These are phyloP conservation scores for Alliaria petiolata DNA, from an alignment of 345 rosid genomes.

Conservation along the genomic window DNA sequence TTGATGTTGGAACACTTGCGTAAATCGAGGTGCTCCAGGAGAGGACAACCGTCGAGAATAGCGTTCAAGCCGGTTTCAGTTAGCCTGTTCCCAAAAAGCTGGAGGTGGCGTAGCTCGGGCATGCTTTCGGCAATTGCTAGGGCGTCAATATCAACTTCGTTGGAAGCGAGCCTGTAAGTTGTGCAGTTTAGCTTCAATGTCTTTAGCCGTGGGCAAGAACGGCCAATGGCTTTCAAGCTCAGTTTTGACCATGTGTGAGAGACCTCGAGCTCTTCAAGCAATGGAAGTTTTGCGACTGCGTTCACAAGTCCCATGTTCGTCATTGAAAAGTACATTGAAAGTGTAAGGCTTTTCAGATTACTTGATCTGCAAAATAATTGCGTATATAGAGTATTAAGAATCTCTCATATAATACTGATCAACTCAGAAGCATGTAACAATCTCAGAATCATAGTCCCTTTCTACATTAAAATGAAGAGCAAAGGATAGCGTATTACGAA, in stretches of 20 bases:
- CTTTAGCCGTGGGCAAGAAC: conserved; percentile 2
- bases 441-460: not conserved
- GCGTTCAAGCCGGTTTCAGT: not conserved
- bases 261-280: conserved; percentile 58
- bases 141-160: not conserved
- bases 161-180: too few species aligned
- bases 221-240: not conserved
- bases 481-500: too few species aligned
- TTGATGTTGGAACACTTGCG: not conserved
- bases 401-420: too few species aligned
- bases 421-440: too few species aligned
- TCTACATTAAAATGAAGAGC: too few species aligned
- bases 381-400: not conserved
- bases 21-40: not conserved
- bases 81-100: not conserved
- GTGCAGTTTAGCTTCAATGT: conserved; percentile 18
- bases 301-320: conserved; percentile 39
- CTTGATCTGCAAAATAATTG: conserved; percentile 37
- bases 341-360: conserved; percentile 40
- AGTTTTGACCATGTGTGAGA: conserved; percentile 10
- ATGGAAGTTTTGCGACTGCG: conserved; percentile 40
- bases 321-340: conserved; percentile 27
- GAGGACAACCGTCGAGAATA: not conserved
- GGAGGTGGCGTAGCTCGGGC: not conserved
- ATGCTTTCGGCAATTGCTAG: not conserved